Conservation (phyloP, 768 basidiomycete genomes). For the Crucibulum laeve region DNA sequence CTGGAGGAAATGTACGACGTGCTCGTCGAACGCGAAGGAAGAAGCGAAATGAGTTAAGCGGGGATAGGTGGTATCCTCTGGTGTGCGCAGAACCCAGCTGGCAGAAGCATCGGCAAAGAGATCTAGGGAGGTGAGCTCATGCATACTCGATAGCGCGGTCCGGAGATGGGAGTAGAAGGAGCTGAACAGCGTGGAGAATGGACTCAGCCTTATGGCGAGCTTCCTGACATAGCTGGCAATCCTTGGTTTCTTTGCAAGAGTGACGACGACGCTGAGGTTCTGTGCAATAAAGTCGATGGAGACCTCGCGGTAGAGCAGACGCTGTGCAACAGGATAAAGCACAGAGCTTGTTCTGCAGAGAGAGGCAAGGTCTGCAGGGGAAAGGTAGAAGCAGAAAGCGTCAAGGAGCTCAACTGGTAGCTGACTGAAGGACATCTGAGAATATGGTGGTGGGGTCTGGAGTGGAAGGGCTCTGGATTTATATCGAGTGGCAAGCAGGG, state of each 20-base stretch:
- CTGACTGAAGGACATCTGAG: constrained; percentile 39
- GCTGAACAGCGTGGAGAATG: constrained; percentile 33
- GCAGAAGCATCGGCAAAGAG: constrained; percentile 46
- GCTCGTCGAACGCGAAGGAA: constrained; percentile 56
- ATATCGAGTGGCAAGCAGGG: constrained; percentile 15
- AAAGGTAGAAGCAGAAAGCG: constrained; percentile 32
- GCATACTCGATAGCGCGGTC: constrained; percentile 56
- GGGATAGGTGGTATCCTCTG: constrained; percentile 29
- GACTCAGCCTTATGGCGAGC: constrained; percentile 51
- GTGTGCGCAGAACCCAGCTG: constrained; percentile 49
- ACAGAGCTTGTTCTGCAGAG: constrained; percentile 40
- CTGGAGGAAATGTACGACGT: constrained; percentile 56
- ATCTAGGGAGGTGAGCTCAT: constrained; percentile 52
- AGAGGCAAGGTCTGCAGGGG: constrained; percentile 36
- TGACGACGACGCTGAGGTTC: constrained; percentile 45
- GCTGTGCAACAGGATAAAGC: constrained; percentile 48
- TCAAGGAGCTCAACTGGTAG: constrained; percentile 66
- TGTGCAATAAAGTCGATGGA: constrained; percentile 35
- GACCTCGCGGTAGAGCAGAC: constrained; percentile 60
- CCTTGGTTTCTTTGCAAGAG: constrained; percentile 52
- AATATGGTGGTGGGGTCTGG: constrained; percentile 18
- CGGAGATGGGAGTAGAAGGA: constrained; percentile 47
- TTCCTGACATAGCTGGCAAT: constrained; percentile 60
- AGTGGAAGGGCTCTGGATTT: constrained; percentile 6
- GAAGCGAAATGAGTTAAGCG: constrained; percentile 52